phyloP scores from a whole-genome alignment of 306 rosid genomes.

The Glycine tomentella region DNA sequence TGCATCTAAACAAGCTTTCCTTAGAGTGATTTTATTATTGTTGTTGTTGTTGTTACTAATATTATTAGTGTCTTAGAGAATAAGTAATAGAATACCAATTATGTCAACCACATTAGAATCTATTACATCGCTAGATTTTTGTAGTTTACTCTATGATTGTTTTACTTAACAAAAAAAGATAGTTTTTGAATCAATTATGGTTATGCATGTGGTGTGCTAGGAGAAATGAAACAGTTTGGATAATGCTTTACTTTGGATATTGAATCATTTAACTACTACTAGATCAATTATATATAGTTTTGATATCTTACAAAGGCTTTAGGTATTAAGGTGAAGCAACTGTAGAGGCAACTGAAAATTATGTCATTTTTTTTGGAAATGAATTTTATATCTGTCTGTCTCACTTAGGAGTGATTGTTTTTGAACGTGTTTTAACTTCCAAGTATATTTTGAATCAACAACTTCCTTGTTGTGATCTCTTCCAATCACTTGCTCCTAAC shows the following conservation, averaged over 20 bases:
- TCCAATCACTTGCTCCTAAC: conserved; percentile 8
- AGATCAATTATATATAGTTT: conserved; percentile 28
- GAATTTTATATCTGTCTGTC: background rate
- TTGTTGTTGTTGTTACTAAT: background rate
- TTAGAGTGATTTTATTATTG: conserved; percentile 23
- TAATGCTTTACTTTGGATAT: conserved; percentile 30
- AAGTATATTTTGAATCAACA: background rate
- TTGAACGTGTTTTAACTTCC: background rate
- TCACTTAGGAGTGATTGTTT: background rate
- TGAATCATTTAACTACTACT: conserved; percentile 1
- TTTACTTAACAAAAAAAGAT: background rate
- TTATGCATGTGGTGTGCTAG: conserved; percentile 5
- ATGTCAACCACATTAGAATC: conserved; percentile 7
- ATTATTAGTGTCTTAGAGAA: background rate
- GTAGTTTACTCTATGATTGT: conserved; percentile 13
- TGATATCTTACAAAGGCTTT: conserved; percentile 8
- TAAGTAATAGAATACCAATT: conserved; percentile 31
- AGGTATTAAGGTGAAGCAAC: conserved; percentile 30
- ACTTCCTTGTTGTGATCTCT: background rate
- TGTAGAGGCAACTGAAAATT: background rate
- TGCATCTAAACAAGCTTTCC: conserved; percentile 31
- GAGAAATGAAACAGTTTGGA: conserved; percentile 17
- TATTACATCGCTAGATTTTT: background rate
- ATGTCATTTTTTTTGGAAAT: background rate
- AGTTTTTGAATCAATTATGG: conserved; percentile 1